Evolutionary conservation across 768 basidiomycete species (phyloP), one percentile per base, ranked within the genome.

Genomic region (Suillus decipiens): DNA sequence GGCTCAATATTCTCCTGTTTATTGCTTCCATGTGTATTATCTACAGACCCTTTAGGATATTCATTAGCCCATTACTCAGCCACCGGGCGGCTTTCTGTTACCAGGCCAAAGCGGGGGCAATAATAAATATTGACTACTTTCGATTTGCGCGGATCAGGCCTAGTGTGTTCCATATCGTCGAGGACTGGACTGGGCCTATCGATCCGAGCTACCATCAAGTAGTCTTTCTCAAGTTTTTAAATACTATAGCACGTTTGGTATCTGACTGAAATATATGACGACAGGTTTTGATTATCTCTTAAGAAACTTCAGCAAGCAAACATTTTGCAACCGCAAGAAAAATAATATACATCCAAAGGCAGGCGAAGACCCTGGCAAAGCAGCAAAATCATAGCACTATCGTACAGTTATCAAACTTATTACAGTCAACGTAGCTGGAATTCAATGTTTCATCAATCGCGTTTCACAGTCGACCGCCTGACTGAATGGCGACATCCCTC

Each of bases 21-120:
- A 74, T 74, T 72, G 51, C 66, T 63, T 58, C 64, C 63, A 65
- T 73, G 67, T 74, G 72, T 74, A 75, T 71, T 73, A 56, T 39
- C 41, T 70, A 71, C 68, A 53, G 65, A 64, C 43, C 58, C 57
- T 41, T 61, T 76, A 74, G 71, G 65, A 68, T 76, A 74, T 73
- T 67, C 47, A 64, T 59, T 31, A 57, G 60, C 56, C 24, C 22
- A 61, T 31, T 67, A 53, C 54, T 51, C 61, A 69, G 59, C 47
- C 54, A 65, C 56, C 47, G 48, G 61, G 56, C 64, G 59, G 39
- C 62, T 61, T 57, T 59, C 48, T 43, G 62, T 63, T 63, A 45
- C 64, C 54, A 55, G 45, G 60, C 17, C 36, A 22, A 17, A 19
- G 57, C 19, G 57, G 63, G 60, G 61, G 68, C 67, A 43, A 43